phyloP scores from a whole-genome alignment of 1,284 basidiomycete species.

The Malassezia obtusa region DNA sequence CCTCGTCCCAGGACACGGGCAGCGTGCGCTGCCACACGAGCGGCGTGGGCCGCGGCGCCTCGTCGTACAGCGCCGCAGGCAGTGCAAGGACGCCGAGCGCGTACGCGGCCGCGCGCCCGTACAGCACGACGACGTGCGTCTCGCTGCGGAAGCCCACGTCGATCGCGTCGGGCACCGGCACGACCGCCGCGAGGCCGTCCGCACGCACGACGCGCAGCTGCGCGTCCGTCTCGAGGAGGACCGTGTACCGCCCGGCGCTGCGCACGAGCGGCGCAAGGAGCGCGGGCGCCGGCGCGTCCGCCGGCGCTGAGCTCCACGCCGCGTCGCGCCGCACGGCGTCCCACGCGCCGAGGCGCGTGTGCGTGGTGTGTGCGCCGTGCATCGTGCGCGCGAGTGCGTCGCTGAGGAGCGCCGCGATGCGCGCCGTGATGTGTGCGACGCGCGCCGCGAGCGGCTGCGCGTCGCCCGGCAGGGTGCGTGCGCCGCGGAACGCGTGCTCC shows the following conservation, averaged over 20 bases:
- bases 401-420: not conserved
- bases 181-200: not conserved
- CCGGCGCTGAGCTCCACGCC: not conserved
- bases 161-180: not conserved
- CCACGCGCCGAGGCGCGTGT: no score
- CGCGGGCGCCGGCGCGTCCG: not conserved
- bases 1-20: not conserved
- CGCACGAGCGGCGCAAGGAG: no score
- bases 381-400: not conserved
- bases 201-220: not conserved
- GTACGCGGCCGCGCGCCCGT: not conserved
- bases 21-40: not conserved
- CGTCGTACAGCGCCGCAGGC: not conserved
- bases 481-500: not conserved
- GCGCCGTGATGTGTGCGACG: not conserved
- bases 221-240: not conserved
- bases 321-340: not conserved
- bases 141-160: not conserved
- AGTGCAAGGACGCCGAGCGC: not conserved
- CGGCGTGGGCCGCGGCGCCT: not conserved
- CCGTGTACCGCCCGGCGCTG: not conserved
- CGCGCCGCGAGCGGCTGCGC: not conserved
- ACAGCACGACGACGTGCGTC: not conserved
- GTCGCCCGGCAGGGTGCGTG: constrained; percentile 10
- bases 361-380: no score